These are phyloP conservation scores for Papilionanthe hybrid DNA, from an alignment of 116 monocot species.

Conservation along the genomic window DNA sequence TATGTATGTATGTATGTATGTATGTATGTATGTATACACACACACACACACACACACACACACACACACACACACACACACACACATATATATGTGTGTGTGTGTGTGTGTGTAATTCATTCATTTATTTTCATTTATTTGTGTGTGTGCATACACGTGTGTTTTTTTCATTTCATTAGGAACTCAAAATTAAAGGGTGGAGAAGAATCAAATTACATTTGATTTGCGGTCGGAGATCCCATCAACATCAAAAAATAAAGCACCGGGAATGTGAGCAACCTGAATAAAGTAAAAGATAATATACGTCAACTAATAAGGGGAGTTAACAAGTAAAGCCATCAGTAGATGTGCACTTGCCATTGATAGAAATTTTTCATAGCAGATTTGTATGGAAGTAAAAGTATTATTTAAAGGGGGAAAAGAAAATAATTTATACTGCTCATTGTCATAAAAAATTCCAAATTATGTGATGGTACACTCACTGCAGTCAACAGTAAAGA, in stretches of 20 bases:
- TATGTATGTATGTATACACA: too few species aligned
- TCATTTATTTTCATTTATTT: too few species aligned
- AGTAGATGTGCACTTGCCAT: not conserved
- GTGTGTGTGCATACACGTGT: too few species aligned
- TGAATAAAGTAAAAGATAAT: slow-evolving; percentile 19
- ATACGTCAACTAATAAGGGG: not conserved
- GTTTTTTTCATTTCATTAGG: too few species aligned
- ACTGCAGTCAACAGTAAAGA: not conserved
- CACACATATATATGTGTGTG: too few species aligned
- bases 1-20: too few species aligned
- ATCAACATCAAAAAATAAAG: slow-evolving; percentile 56
- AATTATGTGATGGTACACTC: not conserved
- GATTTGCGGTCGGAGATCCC: slow-evolving; percentile 43
- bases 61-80: too few species aligned
- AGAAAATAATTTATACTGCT: not conserved
- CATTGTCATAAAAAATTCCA: not conserved
- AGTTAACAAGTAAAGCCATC: not conserved
- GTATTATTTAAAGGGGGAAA: not conserved
- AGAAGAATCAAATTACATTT: slow-evolving; percentile 31
- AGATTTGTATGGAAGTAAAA: not conserved
- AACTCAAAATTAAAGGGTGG: not conserved
- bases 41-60: too few species aligned
- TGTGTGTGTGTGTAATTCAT: too few species aligned
- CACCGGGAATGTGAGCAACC: slow-evolving; percentile 53
- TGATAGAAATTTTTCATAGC: not conserved